Evolutionary conservation across 768 basidiomycete genomes (phyloP).

Genomic region (Lactarius hengduanensis): DNA sequence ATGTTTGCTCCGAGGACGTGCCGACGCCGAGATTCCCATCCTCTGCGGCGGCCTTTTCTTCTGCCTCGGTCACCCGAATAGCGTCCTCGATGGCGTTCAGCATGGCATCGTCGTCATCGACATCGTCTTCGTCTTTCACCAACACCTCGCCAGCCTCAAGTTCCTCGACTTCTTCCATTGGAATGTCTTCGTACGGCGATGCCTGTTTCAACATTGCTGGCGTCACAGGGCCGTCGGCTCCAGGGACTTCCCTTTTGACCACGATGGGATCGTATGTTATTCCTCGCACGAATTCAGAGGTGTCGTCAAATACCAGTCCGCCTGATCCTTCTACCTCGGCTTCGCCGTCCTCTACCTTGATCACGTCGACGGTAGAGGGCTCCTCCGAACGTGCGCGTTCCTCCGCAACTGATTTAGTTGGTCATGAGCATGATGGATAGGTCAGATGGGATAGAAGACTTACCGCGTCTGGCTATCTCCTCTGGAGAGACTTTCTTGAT

Average conservation of each 20-base stretch:
- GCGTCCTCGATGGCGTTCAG: slow-evolving; percentile 73
- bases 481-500: slow-evolving; percentile 76
- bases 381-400: slow-evolving; percentile 57
- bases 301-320: slow-evolving; percentile 91
- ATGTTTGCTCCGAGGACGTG: slow-evolving; percentile 75
- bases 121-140: slow-evolving; percentile 76
- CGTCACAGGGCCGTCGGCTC: slow-evolving; percentile 25
- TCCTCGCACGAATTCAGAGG: slow-evolving; percentile 91
- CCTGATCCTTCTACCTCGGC: slow-evolving; percentile 45
- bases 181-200: slow-evolving; percentile 60
- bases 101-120: slow-evolving; percentile 70
- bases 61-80: slow-evolving; percentile 60
- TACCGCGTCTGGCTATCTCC: slow-evolving; percentile 76
- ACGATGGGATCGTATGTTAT: slow-evolving; percentile 64
- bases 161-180: slow-evolving; percentile 51
- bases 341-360: slow-evolving; percentile 53
- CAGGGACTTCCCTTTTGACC: slow-evolving; percentile 36
- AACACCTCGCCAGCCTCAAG: slow-evolving; percentile 80
- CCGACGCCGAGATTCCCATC: slow-evolving; percentile 46
- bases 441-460: slow-evolving; percentile 31
- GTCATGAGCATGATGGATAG: slow-evolving; percentile 15
- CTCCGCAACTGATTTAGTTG: slow-evolving; percentile 54
- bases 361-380: slow-evolving; percentile 37
- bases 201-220: slow-evolving; percentile 28
- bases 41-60: slow-evolving; percentile 43